phyloP scores from a whole-genome alignment of 2,329 filamentous ascomycete genomes.

The Penicillium thymicola region DNA sequence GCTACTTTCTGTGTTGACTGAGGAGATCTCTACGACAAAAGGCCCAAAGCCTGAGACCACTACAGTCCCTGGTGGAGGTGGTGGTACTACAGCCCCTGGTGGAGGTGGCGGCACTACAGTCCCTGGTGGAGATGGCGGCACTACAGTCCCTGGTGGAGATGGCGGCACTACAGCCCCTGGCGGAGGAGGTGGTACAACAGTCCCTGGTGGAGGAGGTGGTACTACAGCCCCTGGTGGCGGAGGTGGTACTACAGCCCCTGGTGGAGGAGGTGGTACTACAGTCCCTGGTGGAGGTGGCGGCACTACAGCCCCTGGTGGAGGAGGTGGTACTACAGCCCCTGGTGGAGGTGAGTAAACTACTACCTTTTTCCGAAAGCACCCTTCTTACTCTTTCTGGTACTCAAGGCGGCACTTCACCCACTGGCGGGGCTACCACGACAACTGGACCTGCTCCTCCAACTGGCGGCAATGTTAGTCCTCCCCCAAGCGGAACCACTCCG shows the following conservation, averaged over 20 bases:
- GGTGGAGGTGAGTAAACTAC: too few relatives aligned
- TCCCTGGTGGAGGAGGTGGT: neutral
- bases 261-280: neutral
- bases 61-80: neutral
- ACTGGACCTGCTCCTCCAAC: neutral
- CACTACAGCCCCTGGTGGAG: too few relatives aligned
- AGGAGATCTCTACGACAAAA: neutral
- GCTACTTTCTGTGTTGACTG: constrained; percentile 7
- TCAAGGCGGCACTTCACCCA: neutral
- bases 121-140: neutral
- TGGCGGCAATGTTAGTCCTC: neutral
- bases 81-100: neutral
- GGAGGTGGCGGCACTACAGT: neutral
- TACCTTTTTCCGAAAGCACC: too few relatives aligned
- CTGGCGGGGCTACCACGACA: neutral
- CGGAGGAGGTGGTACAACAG: neutral
- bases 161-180: neutral
- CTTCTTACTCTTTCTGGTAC: too few relatives aligned
- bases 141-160: neutral
- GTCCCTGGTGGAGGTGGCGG: too few relatives aligned
- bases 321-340: too few relatives aligned
- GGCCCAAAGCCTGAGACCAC: neutral
- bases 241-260: neutral
- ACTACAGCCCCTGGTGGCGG: neutral
- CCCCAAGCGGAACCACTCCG: neutral